phyloP scores from a whole-genome alignment of 2,329 filamentous ascomycete genomes.

The Apiospora koreana region DNA sequence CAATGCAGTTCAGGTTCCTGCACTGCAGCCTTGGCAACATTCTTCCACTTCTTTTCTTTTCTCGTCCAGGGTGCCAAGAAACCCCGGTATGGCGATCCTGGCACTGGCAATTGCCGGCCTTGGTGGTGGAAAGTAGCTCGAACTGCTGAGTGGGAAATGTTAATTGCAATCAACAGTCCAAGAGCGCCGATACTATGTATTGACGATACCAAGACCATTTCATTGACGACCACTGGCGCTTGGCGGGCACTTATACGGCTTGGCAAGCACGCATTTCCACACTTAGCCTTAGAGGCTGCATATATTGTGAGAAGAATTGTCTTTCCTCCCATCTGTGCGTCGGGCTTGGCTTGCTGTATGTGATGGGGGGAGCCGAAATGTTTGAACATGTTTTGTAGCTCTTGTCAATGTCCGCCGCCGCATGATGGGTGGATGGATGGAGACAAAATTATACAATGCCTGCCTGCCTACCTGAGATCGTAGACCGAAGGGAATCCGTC shows the following conservation, averaged over 20 bases:
- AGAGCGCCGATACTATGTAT: neutral
- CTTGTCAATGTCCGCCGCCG: neutral
- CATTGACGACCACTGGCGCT: slow-evolving; percentile 1
- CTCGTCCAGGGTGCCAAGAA: slow-evolving; percentile 5
- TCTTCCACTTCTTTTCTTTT: neutral
- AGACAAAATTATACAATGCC: neutral
- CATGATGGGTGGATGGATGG: neutral
- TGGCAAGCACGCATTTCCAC: slow-evolving; percentile 1
- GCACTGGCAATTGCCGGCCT: slow-evolving; percentile 3
- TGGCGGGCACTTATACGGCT: slow-evolving; percentile 8
- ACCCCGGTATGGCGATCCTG: neutral
- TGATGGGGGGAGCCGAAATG: neutral
- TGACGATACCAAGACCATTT: slow-evolving; percentile 8
- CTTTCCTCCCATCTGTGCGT: slow-evolving; percentile 9
- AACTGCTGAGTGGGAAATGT: neutral
- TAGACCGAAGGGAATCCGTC: neutral
- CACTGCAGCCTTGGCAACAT: neutral
- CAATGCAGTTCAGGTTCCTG: slow-evolving; percentile 3
- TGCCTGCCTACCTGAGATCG: neutral
- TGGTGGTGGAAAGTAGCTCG: neutral
- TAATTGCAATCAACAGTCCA: slow-evolving; percentile 6
- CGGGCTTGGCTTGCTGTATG: slow-evolving; percentile 4
- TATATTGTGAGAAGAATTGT: neutral
- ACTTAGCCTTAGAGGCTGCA: slow-evolving; percentile 6
- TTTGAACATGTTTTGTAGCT: neutral